Percentiles rank a stretch among this genome's conserved stretches.
phyloP scores from a whole-genome alignment of 148 eudicot genomes.

The Rhododendron kiyosumense region DNA sequence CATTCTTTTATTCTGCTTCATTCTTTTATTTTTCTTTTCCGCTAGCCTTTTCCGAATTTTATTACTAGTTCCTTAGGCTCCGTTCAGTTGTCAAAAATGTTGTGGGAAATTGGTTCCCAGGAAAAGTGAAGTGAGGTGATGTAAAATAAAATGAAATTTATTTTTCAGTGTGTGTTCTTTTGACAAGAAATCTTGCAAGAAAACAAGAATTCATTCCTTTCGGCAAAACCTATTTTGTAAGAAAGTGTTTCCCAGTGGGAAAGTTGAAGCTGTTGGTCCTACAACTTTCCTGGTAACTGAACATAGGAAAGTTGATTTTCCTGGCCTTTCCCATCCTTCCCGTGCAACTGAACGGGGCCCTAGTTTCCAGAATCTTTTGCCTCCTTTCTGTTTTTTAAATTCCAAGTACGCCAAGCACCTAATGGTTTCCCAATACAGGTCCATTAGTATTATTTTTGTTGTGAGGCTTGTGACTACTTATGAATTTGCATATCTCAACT shows the following conservation, averaged over 20 bases:
- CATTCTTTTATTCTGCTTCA: no score
- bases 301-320: no score
- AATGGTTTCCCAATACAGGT: not conserved
- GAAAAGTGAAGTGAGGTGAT: not conserved
- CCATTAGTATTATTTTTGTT: not conserved
- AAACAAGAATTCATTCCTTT: not conserved
- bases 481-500: constrained; percentile 1
- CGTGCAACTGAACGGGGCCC: not conserved
- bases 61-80: not conserved
- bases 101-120: not conserved
- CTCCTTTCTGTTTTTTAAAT: not conserved
- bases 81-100: not conserved
- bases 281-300: no score
- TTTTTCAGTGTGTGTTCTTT: not conserved
- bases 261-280: no score
- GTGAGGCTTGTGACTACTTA: not conserved
- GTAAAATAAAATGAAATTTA: not conserved
- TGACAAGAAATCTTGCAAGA: not conserved
- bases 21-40: not conserved
- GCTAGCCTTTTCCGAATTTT: not conserved
- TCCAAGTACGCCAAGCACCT: not conserved
- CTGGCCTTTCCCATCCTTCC: not conserved
- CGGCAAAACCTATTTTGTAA: not conserved
- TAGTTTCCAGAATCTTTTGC: not conserved
- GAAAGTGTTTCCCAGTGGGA: no score